Percentiles rank a stretch among this genome's conserved stretches.
These are phyloP conservation scores for Agaricus sinodeliciosus DNA, from an alignment of 768 basidiomycete species.

Conservation along the genomic window DNA sequence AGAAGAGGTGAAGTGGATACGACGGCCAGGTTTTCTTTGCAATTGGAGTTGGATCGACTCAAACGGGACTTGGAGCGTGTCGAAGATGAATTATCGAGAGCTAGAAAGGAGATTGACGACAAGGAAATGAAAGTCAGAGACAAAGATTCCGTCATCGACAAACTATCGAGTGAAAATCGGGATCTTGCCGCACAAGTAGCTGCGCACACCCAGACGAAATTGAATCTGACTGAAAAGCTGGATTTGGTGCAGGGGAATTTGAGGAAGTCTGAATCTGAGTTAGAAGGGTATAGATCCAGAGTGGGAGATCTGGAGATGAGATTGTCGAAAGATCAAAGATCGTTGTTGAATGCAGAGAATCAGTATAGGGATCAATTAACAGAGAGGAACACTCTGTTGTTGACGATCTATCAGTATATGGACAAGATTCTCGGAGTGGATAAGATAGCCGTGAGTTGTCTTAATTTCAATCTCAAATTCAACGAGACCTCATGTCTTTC, in stretches of 20 bases:
- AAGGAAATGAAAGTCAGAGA: slow-evolving; percentile 51
- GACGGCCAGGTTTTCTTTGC: slow-evolving; percentile 76
- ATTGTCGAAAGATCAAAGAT: slow-evolving; percentile 75
- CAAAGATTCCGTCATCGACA: slow-evolving; percentile 68
- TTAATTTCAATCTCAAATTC: background rate
- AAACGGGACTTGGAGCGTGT: slow-evolving; percentile 77
- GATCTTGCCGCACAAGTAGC: slow-evolving; percentile 78
- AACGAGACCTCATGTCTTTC: slow-evolving; percentile 3
- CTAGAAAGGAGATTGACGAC: slow-evolving; percentile 62
- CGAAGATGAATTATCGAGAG: slow-evolving; percentile 73
- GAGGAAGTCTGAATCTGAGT: slow-evolving; percentile 65
- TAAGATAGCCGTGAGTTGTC: slow-evolving; percentile 63
- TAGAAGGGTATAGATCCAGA: slow-evolving; percentile 49
- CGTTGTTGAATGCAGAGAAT: slow-evolving; percentile 61
- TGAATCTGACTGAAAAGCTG: slow-evolving; percentile 88
- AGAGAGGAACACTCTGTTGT: slow-evolving; percentile 84
- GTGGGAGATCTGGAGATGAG: slow-evolving; percentile 73
- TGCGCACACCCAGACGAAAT: slow-evolving; percentile 77
- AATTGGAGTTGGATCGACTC: slow-evolving; percentile 83
- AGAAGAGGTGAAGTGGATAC: slow-evolving; percentile 80
- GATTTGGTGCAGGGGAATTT: slow-evolving; percentile 58
- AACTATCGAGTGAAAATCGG: slow-evolving; percentile 70
- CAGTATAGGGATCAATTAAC: slow-evolving; percentile 90
- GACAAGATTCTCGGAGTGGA: slow-evolving; percentile 90
- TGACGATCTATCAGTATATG: slow-evolving; percentile 93